Base-by-base conservation (phyloP, 2,329 filamentous ascomycete genomes). In the Ceratocystis harringtonii region DNA sequence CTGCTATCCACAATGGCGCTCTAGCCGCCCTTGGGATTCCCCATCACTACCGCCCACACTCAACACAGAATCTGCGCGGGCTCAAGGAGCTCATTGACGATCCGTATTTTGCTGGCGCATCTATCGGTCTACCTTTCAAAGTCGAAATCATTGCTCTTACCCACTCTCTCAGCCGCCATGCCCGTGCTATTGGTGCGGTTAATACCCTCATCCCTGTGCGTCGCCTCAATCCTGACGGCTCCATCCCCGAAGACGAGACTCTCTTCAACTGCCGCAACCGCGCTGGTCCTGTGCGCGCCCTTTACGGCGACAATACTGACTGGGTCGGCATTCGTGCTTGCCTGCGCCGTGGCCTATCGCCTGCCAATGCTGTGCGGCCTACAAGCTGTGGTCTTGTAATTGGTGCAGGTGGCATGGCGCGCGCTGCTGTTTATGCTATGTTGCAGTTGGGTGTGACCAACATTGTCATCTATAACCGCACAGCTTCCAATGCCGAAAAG, bases 301-400 rank as follows among this genome's bases (percentile, higher is more conserved):
- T 91, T 0, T 89, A 90, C 68, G 89, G 88, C 1, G 87, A 91
- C 67, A 92, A 92, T 67, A 91, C 88, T 0, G 88, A 92, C 72
- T 92, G 88, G 85, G 87, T 90, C 43, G 88, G 88, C 4, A 88
- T 92, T 52, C 78, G 86, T 64, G 87, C 86, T 2, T 90, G 87
- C 71, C 82, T 92, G 52, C 81, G 85, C 5, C 80, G 87, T 41
- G 87, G 87, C 1, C 77, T 91, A 1, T 90, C 88, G 0, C 88
- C 88, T 0, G 85, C 87, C 2, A 87, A 87, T 68, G 83, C 82
- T 1, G 80, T 87, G 0, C 78, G 83, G 2, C 77, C 81, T 0
- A 77, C 74, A 8, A 80, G 79, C 1, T 81, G 78, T 1, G 84
- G 80, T 0, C 75, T 87, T 15, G 79, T 87, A 25, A 80, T 87